Base-by-base conservation (phyloP, 1,284 basidiomycete species). In the Sanguinoderma infundibulare region DNA sequence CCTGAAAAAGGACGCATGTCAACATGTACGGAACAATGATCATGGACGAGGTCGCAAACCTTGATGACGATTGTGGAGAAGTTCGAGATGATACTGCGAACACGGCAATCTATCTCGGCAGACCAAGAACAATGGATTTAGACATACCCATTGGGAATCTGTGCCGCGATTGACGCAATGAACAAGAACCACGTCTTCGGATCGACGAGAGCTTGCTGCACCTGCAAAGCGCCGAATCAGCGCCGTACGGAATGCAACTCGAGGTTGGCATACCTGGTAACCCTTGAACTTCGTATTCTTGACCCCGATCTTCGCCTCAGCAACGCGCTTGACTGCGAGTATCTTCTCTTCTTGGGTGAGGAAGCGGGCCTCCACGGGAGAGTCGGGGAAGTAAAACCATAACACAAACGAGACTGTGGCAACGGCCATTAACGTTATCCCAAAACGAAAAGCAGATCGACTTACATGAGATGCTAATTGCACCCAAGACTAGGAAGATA, bases 201-300 rank as follows among this genome's bases (percentile, higher is more conserved):
- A 69, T 92, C 90, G 1, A 71, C 66, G 0, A 92, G 72, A 0
- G 87, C 85, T 70, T 92, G 90, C 32, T 87, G 81, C 77, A 92
- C 79, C 72, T 87, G 14, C 14, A 14, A 6, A 35, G n/a, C n/a
- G 34, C 34, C 34, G 34, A 7, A 14, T 35, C 34, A 35, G 6
- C 34, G 34, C 6, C 7, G 34, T 14, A 6, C 14, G 34, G 6
- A 35, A 35, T 35, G 14, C 34, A 35, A 35, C 7, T 35, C 20
- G 20, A 26, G 34, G 22, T 17, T 24, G 35, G 22, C 54, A 2
- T n/a, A 63, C 66, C 86, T 94, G 91, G 30, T 90, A 85, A 61
- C 79, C 83, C 77, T 93, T 93, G 77, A 89, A 91, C 50, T 79
- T 78, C 70, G 89, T 90, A 69, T 89, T 90, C 74, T 90, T 87